Evolutionary conservation across 1,284 basidiomycete species (phyloP).

Genomic region (Ganoderma boninense): DNA sequence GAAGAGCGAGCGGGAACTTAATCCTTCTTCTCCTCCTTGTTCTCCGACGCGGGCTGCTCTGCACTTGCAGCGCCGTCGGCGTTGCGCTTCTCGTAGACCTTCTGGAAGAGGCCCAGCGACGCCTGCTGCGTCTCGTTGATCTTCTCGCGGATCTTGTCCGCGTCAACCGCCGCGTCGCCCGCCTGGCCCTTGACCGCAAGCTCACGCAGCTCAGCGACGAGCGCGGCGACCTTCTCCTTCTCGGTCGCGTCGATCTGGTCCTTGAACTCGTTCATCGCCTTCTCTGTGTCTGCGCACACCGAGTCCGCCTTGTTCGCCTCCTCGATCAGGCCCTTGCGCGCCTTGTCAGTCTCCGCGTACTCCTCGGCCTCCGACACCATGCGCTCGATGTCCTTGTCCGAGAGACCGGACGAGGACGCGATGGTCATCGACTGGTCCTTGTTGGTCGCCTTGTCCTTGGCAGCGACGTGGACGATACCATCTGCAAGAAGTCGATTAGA

Average conservation of each 20-base stretch:
- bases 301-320: slow-evolving; percentile 98
- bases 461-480: slow-evolving; percentile 75
- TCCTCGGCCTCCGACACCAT: slow-evolving; percentile 97
- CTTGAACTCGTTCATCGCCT: slow-evolving; percentile 94
- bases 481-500: slow-evolving; percentile 21
- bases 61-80: slow-evolving; percentile 66
- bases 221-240: slow-evolving; percentile 93
- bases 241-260: slow-evolving; percentile 93
- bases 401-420: slow-evolving; percentile 95
- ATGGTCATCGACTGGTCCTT: slow-evolving; percentile 99
- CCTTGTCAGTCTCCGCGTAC: slow-evolving; percentile 93
- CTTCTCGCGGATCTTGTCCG: slow-evolving; percentile 92
- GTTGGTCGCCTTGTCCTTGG: slow-evolving; percentile 96
- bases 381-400: slow-evolving; percentile 96
- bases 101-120: slow-evolving; percentile 97
- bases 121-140: slow-evolving; percentile 97
- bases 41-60: slow-evolving; percentile 54
- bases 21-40: slow-evolving; percentile 78
- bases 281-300: slow-evolving; percentile 95
- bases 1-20: slow-evolving; percentile 47
- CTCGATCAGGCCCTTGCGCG: slow-evolving; percentile 90
- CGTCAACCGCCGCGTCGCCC: slow-evolving; percentile 83
- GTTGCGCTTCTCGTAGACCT: slow-evolving; percentile 94
- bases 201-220: slow-evolving; percentile 90
- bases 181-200: slow-evolving; percentile 91